phyloP scores from a whole-genome alignment of 257 asterid genomes.

The Nicotiana knightiana region DNA sequence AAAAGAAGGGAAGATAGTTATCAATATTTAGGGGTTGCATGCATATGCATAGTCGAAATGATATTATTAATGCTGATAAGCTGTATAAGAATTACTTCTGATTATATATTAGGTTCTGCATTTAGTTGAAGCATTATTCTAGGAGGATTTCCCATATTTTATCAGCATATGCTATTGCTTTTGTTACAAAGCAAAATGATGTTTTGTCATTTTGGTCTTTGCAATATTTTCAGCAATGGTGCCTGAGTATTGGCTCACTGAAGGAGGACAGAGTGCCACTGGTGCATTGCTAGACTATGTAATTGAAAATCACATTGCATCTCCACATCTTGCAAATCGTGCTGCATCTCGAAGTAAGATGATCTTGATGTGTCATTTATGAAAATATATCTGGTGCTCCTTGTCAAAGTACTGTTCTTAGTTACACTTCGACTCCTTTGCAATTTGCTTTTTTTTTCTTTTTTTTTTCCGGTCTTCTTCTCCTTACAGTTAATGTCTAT shows the following conservation, averaged over 20 bases:
- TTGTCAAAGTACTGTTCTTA: background rate
- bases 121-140: background rate
- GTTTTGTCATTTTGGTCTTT: slow-evolving; percentile 8
- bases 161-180: background rate
- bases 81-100: background rate
- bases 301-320: slow-evolving; percentile 79
- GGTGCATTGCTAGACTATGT: slow-evolving; percentile 81
- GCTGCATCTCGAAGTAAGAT: slow-evolving; percentile 88
- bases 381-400: background rate
- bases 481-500: background rate
- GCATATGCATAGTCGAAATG: background rate
- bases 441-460: background rate
- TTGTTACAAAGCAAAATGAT: slow-evolving; percentile 1
- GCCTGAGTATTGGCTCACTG: slow-evolving; percentile 97
- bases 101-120: background rate
- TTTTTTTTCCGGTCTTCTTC: background rate
- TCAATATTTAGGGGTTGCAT: background rate
- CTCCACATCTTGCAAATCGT: slow-evolving; percentile 68
- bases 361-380: background rate
- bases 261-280: slow-evolving; percentile 99
- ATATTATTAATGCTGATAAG: background rate
- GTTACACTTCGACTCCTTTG: background rate
- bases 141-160: background rate
- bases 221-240: slow-evolving; percentile 64
- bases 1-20: background rate